Evolutionary conservation across 768 basidiomycete species (phyloP), one percentile per base, ranked within the genome.

Genomic region (Dacryopinax spathularia): DNA sequence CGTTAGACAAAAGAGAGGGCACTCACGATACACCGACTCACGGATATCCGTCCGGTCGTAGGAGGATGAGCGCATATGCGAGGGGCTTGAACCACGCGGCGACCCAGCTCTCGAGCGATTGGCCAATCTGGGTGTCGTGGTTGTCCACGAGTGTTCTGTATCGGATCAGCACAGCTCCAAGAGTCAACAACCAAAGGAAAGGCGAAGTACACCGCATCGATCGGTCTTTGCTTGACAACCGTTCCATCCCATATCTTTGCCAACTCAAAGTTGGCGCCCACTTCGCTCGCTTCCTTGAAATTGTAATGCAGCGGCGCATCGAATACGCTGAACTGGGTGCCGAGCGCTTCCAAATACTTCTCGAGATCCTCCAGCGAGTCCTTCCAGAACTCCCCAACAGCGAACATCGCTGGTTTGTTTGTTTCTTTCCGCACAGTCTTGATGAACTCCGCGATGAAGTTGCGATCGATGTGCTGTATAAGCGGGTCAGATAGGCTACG

Each of bases 251-350:
- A 76, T 65, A 97, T 85, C 33, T 71, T 81, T 65, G 91, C 77
- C 48, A 97, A 78, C 73, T 95, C 92, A 69, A 84, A 95, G 18
- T 78, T 75, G 34, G 79, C 77, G 33, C 85, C 80, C 16, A 77
- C 76, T 66, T 83, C 81, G 72, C 89, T 89, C 13, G 93, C 93
- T 65, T 80, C 77, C 69, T 86, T 79, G 70, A 94, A 86, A 67
- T 89, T 91, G 74, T 84, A 79, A 70, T 97, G 93, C 22, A 97
- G 78, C 20, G 91, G 90, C 6, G 91, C 89, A 71, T 96, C 93
- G 67, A 96, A 96, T 70, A 95, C 91, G 0, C 91, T 80, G 12
- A 88, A 84, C 86, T 95, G 73, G 34, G 64, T 72, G 20, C 68
- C 72, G 15, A 72, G 65, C 1, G 60, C 20, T 29, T 65, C 33